phyloP scores from a whole-genome alignment of 2,329 filamentous ascomycete species.

The Samsoniella hepiali region DNA sequence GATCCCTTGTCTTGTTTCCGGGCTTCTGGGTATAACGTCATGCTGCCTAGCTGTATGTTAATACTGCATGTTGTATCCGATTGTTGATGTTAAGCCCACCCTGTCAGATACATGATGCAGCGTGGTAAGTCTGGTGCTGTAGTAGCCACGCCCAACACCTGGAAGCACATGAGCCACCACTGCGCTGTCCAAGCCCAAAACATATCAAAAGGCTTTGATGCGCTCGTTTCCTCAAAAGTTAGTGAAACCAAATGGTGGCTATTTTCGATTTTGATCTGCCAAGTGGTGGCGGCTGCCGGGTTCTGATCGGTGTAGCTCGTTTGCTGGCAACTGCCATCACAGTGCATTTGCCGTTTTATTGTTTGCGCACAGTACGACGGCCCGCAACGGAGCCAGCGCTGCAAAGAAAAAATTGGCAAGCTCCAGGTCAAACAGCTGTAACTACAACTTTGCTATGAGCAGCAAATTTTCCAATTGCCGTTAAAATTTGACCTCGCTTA shows the following conservation, averaged over 20 bases:
- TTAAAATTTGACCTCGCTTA: not conserved
- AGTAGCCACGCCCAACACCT: not conserved
- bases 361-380: conserved; percentile 9
- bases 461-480: not conserved
- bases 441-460: not conserved
- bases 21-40: conserved; percentile 36
- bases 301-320: not conserved
- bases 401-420: conserved; percentile 2
- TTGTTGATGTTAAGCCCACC: conserved; percentile 31
- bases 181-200: not conserved
- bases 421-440: not conserved
- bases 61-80: not conserved
- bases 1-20: conserved; percentile 40
- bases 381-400: not conserved
- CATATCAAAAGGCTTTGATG: not conserved
- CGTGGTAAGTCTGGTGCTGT: not conserved
- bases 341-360: not conserved
- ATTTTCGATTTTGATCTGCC: not conserved
- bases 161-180: not conserved
- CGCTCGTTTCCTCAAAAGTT: not conserved
- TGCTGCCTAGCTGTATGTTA: conserved; percentile 41
- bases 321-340: not conserved
- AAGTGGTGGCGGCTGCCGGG: not conserved
- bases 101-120: conserved; percentile 44
- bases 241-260: not conserved